Evolutionary conservation across 306 rosid species (phyloP).

Genomic region (Dicorynia guianensis): DNA sequence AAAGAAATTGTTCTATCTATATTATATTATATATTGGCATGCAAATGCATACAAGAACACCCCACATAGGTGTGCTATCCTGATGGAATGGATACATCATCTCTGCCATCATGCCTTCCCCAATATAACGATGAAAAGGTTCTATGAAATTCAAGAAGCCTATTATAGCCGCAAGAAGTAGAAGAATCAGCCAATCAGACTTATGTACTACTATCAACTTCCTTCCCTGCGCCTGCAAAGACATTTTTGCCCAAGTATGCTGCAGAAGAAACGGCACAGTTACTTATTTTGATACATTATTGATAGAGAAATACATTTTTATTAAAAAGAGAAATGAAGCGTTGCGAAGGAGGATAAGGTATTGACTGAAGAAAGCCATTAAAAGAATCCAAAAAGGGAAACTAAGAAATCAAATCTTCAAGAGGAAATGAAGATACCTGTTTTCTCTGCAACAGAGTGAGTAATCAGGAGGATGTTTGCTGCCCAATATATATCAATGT

Average conservation of each 20-base stretch:
- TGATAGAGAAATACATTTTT: no score
- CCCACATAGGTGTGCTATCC: conserved; percentile 63
- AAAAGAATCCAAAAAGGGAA: no score
- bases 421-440: no score
- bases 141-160: conserved; percentile 45
- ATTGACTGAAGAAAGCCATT: neutral
- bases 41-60: conserved; percentile 52
- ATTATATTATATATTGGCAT: neutral
- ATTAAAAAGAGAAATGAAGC: neutral
- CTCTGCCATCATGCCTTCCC: conserved; percentile 56
- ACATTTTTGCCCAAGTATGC: conserved; percentile 30
- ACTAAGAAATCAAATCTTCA: no score
- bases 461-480: no score
- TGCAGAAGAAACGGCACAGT: no score
- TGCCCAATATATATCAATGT: no score
- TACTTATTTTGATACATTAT: no score
- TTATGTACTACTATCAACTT: conserved; percentile 43
- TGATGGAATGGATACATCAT: conserved; percentile 45
- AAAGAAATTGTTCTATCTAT: no score
- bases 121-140: conserved; percentile 60
- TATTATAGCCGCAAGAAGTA: conserved; percentile 47
- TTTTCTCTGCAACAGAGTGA: no score
- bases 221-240: conserved; percentile 41
- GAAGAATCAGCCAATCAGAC: conserved; percentile 58
- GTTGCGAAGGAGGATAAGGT: neutral